These are phyloP conservation scores for Termitomyces sp. DNA, from an alignment of 768 basidiomycete genomes.

Conservation along the genomic window DNA sequence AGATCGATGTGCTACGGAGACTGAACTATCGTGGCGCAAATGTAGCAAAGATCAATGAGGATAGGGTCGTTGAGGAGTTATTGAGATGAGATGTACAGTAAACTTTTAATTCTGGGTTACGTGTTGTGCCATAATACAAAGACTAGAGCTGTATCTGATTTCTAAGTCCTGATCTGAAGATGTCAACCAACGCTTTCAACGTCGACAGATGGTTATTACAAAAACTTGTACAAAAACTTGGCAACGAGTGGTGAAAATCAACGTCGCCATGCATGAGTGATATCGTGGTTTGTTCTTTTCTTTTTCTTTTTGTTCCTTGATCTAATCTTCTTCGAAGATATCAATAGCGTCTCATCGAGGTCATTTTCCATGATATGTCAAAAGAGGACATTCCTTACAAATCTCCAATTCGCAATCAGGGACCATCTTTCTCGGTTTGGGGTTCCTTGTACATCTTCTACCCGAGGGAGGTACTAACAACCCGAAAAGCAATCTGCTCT, in stretches of 20 bases:
- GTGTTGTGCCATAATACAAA: neutral
- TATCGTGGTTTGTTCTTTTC: no score
- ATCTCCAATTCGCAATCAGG: neutral
- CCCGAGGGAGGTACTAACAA: no score
- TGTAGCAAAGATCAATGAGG: slow-evolving; percentile 73
- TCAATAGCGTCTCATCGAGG: no score
- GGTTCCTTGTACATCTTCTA: neutral
- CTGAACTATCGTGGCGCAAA: slow-evolving; percentile 86
- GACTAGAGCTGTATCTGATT: slow-evolving; percentile 2
- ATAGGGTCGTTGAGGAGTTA: slow-evolving; percentile 82
- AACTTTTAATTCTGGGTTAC: neutral
- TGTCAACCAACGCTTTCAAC: neutral
- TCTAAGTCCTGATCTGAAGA: neutral
- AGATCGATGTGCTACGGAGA: slow-evolving; percentile 87
- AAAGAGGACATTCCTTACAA: no score
- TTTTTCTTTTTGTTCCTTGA: no score
- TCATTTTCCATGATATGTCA: no score
- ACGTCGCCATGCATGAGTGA: neutral
- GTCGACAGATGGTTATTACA: no score
- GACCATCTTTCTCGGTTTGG: no score
- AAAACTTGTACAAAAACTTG: no score
- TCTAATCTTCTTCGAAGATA: no score
- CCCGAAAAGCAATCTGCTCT: neutral
- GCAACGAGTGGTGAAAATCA: neutral
- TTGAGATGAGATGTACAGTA: slow-evolving; percentile 41